A percentile compares a stretch with the other conserved stretches of the same genome.
Evolutionary conservation across 2,329 filamentous ascomycete genomes (phyloP).

Genomic region (Penicillium sp.): DNA sequence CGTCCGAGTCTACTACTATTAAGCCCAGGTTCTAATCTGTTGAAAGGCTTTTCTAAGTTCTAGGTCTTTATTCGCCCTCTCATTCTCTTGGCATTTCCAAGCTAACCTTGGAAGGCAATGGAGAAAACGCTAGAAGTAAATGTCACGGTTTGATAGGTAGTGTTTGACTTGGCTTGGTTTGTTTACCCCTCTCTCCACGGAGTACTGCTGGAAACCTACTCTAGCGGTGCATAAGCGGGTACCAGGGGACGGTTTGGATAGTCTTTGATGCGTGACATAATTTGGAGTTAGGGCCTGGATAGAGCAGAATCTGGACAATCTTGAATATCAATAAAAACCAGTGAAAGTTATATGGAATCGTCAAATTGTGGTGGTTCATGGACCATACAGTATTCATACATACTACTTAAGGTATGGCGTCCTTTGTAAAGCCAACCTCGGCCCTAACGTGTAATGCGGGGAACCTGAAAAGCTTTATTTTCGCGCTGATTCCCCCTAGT

Average conservation of each 20-base stretch:
- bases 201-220: background rate
- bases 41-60: background rate
- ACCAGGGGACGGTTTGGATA: background rate
- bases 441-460: background rate
- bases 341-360: too few species aligned
- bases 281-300: background rate
- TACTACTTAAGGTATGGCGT: background rate
- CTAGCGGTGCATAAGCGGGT: background rate
- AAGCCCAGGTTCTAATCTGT: background rate
- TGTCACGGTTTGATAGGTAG: background rate
- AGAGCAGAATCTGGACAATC: background rate
- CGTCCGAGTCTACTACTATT: background rate
- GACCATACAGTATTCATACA: background rate
- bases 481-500: background rate
- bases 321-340: too few species aligned
- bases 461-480: slow-evolving; percentile 5
- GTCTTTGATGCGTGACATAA: background rate
- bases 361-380: background rate
- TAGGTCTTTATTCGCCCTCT: background rate
- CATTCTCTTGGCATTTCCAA: background rate
- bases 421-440: background rate
- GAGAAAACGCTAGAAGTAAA: background rate
- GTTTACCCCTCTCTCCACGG: background rate
- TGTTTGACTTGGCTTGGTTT: background rate
- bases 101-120: background rate